These are phyloP conservation scores for Oryza nivara DNA, from an alignment of 176 grass and related monocot genomes.

Conservation along the genomic window DNA sequence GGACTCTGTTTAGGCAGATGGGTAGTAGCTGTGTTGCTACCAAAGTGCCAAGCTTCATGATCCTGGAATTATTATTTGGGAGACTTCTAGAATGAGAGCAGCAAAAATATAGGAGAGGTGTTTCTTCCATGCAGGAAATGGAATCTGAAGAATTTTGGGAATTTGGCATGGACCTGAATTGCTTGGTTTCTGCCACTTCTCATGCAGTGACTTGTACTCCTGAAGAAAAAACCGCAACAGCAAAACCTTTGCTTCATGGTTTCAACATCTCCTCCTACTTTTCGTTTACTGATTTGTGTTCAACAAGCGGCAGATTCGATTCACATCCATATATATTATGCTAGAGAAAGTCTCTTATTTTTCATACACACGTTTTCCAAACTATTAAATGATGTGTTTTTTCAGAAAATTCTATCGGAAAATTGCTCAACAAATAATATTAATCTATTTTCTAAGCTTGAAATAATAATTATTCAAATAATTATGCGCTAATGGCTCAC, in stretches of 20 bases:
- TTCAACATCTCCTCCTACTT: conserved; percentile 25
- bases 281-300: background rate
- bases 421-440: too few species aligned
- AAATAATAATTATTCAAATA: too few species aligned
- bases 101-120: background rate
- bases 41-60: background rate
- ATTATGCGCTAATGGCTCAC: too few species aligned
- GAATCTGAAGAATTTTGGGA: background rate
- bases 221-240: background rate
- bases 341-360: too few species aligned
- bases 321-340: background rate
- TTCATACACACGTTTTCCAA: too few species aligned
- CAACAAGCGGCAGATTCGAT: background rate
- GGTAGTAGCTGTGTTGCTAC: background rate
- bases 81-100: conserved; percentile 15
- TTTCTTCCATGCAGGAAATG: conserved; percentile 18
- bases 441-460: too few species aligned
- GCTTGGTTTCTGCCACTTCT: background rate
- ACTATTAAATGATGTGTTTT: too few species aligned
- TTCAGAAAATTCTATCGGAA: too few species aligned
- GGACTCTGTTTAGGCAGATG: background rate
- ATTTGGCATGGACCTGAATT: background rate
- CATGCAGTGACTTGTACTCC: background rate
- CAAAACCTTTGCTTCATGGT: background rate
- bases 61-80: background rate